Conservation (phyloP, 116 monocot species). For the Posidonia oceanica region DNA sequence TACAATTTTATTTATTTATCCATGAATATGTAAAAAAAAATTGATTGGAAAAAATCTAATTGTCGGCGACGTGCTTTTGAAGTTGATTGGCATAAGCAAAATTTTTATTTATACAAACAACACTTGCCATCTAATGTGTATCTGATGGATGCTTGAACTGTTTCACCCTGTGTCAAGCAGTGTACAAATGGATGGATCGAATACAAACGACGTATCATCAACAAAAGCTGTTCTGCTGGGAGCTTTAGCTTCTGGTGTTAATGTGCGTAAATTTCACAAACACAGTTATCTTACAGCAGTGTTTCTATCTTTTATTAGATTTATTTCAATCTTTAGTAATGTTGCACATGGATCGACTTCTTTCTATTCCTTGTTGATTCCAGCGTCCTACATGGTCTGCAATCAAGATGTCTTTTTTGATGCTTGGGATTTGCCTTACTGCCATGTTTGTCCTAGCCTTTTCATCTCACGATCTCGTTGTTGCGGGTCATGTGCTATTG, state of each 20-base stretch:
- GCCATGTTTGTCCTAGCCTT: conserved; percentile 84
- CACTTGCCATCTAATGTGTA: too few species aligned
- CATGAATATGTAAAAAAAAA: too few species aligned
- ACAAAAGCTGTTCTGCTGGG: conserved; percentile 77
- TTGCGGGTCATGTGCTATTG: conserved; percentile 56
- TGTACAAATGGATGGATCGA: conserved; percentile 29
- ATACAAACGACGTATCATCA: conserved; percentile 44
- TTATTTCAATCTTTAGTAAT: neutral
- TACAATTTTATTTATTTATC: too few species aligned
- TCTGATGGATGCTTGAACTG: neutral
- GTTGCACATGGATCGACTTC: neutral
- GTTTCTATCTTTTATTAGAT: neutral
- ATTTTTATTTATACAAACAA: too few species aligned
- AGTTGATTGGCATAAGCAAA: too few species aligned
- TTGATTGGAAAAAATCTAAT: too few species aligned
- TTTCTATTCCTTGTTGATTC: conserved; percentile 1
- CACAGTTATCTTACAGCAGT: too few species aligned
- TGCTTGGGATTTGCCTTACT: conserved; percentile 57
- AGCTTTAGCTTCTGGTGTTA: conserved; percentile 85
- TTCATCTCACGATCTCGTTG: conserved; percentile 55
- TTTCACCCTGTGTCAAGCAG: neutral
- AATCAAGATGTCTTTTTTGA: conserved; percentile 60
- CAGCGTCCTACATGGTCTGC: conserved; percentile 74
- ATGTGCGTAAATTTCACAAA: conserved; percentile 34
- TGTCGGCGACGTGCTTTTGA: too few species aligned